phyloP scores from a whole-genome alignment of 371 early-diverging fungal genomes.

The Encephalitozoon hellem region DNA sequence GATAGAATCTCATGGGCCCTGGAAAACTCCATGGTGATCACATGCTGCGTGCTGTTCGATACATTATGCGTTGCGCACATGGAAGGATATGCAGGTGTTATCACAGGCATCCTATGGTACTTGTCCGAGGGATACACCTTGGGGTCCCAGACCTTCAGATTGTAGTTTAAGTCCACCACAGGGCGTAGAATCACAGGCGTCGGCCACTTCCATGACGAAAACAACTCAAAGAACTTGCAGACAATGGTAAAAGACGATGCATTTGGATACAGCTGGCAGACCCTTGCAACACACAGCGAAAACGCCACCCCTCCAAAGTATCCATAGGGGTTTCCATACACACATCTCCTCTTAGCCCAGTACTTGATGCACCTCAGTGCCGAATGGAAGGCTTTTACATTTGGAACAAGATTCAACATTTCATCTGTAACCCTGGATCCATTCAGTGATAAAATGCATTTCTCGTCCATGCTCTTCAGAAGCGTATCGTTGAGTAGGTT shows the following conservation, averaged over 20 bases:
- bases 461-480: conserved; percentile 79
- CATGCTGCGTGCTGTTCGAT: conserved; percentile 71
- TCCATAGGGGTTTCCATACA: conserved; percentile 92
- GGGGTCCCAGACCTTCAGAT: conserved; percentile 93
- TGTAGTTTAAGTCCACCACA: conserved; percentile 78
- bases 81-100: conserved; percentile 97
- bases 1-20: conserved; percentile 41
- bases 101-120: conserved; percentile 92
- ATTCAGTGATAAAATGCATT: conserved; percentile 81
- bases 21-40: conserved; percentile 75
- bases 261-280: conserved; percentile 93
- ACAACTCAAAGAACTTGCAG: conserved; percentile 76
- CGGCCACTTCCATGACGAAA: conserved; percentile 90
- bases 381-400: conserved; percentile 74
- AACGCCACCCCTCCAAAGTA: conserved; percentile 98
- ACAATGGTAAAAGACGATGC: conserved; percentile 75
- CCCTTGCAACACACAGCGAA: conserved; percentile 90
- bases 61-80: conserved; percentile 99
- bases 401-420: conserved; percentile 84
- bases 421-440: conserved; percentile 95
- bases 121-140: conserved; percentile 74
- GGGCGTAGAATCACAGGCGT: conserved; percentile 81
- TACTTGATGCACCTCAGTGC: conserved; percentile 87
- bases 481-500: conserved; percentile 76
- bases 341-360: conserved; percentile 87